Percentiles rank a stretch among this genome's conserved stretches.
These are phyloP conservation scores for Beta lomatogona DNA, from an alignment of 179 eudicot species.

Conservation along the genomic window DNA sequence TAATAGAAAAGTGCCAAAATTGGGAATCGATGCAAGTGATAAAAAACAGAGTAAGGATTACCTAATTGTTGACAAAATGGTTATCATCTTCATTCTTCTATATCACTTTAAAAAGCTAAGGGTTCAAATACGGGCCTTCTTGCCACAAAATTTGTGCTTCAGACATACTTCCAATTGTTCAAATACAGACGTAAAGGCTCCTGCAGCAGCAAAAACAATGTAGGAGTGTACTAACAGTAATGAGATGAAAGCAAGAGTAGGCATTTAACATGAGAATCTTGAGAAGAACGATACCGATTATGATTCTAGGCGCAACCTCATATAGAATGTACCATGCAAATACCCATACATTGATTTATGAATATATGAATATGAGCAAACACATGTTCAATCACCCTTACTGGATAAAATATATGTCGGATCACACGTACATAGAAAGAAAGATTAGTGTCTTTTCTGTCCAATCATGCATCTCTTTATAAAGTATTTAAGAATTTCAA, in stretches of 20 bases:
- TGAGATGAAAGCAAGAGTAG: background rate
- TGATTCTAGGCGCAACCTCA: background rate
- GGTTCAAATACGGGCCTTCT: constrained; percentile 26
- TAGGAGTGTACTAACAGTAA: background rate
- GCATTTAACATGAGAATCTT: background rate
- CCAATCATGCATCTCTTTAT: background rate
- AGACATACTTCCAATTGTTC: constrained; percentile 57
- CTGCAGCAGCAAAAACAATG: constrained; percentile 40
- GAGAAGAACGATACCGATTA: background rate
- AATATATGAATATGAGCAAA: background rate
- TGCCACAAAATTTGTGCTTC: constrained; percentile 50
- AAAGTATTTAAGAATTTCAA: background rate
- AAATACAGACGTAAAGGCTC: constrained; percentile 48
- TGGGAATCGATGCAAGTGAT: background rate
- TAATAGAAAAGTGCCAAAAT: too few species aligned
- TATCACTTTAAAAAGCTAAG: background rate
- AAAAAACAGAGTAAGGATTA: too few species aligned
- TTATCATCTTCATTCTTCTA: background rate
- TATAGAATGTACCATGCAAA: background rate
- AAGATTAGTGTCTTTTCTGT: background rate
- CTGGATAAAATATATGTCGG: background rate
- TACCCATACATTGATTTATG: background rate
- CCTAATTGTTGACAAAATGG: too few species aligned
- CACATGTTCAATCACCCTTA: background rate
- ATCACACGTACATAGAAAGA: background rate